Conservation (phyloP, 2,329 filamentous ascomycete genomes). For the Aspergillus calidoustus region DNA sequence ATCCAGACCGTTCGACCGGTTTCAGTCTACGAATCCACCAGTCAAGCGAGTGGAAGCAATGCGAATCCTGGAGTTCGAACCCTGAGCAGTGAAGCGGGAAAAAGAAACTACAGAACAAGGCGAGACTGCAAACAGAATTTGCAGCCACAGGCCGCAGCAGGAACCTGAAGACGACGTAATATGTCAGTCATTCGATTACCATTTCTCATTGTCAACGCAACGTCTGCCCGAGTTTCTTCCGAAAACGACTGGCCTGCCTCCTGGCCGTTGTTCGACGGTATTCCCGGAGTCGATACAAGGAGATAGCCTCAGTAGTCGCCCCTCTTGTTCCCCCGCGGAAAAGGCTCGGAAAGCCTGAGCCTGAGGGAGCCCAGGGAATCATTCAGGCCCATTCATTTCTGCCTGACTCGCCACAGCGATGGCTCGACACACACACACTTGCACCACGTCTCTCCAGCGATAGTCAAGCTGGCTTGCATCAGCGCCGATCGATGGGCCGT, state of each 20-base stretch:
- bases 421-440: not conserved
- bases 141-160: not conserved
- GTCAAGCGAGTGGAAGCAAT: not conserved
- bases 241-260: not conserved
- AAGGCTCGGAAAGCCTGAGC: not conserved
- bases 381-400: not conserved
- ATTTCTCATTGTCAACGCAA: too few relatives aligned
- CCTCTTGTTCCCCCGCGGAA: not conserved
- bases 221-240: not conserved
- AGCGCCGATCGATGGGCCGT: constrained; percentile 11
- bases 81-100: not conserved
- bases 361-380: not conserved
- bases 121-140: not conserved
- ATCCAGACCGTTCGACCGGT: not conserved
- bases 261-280: not conserved
- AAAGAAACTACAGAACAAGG: not conserved
- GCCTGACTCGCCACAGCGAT: constrained; percentile 20
- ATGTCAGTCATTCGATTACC: not conserved
- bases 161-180: not conserved
- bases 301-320: not conserved
- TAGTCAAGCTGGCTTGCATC: constrained; percentile 5
- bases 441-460: constrained; percentile 1
- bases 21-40: not conserved
- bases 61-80: too few relatives aligned
- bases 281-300: not conserved